Base-by-base conservation (phyloP, 2,329 filamentous ascomycete genomes). In the Cladosporium sphaerospermum region DNA sequence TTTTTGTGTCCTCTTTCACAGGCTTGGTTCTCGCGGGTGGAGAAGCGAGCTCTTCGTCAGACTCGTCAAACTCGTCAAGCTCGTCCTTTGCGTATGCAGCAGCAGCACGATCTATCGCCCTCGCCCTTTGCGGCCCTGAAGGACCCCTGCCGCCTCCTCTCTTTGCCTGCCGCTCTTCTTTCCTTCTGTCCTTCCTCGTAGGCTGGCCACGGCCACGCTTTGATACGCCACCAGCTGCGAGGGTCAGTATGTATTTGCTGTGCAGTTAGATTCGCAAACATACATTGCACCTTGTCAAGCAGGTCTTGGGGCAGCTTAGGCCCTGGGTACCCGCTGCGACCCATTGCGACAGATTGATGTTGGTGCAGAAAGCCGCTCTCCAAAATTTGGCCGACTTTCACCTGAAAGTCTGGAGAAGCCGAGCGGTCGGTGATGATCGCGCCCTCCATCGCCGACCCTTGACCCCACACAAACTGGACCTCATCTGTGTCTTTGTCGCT, bases 161-260 rank as follows among this genome's bases (percentile, higher is more conserved):
- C 67, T 83, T 86, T 61, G 81, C 75, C 18, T 75, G 71, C 52
- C 86, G 78, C 61, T 86, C 81, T 13, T 78, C 78, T 65, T 84
- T 88, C 53, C 87, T 79, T 54, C 80, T 78, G 51, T 68, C 64
- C 54, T 70, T 70, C 14, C 68, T 61, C 9, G 60, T 54, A 9
- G 50, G 54, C 23, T 59, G 60, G 32, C 50, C 49, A 8, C 53
- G 49, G 54, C 59, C 57, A 55, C 56, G 46, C 51, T 58, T 61
- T 18, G 57, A 56, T 34, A 52, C 57, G 6, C 56, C 61, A 9
- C 61, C 58, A 37, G 39, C 51, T 51, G 48, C 1, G 18, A 37
- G 13, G 40, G 18, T 51, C 31, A 51, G 48, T 14, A 37, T 23
- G 3, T 6, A 19, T 44, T 39, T 44, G 4, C n/a, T 37, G 32